Base-by-base conservation (phyloP, 176 grass and related monocot species). In the Carex myosuroides region DNA sequence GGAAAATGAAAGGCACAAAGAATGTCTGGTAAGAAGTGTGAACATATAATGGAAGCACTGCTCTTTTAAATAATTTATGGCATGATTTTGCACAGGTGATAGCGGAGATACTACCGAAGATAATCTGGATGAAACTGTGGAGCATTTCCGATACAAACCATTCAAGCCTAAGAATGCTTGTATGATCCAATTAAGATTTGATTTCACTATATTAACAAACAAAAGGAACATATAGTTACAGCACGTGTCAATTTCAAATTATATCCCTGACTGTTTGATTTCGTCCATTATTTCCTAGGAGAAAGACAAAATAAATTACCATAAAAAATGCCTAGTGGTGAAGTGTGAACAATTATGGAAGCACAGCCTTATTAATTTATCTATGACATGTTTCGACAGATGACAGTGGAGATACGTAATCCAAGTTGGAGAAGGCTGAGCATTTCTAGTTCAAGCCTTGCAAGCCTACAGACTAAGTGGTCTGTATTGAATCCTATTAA, bases 141-240 rank as follows among this genome's bases (percentile, higher is more conserved):
- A 50, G 70, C 70, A 73, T 73, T 73, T 73, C 9, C 42, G 11
- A 52, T 73, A 24, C 70, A 73, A 73, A 73, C 70, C 70, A 8
- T 73, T 73, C 8, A 73, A 73, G 70, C 70, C 70, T 50, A 50
- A 9, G 11, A 21, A 22, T 73, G 48, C 20, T 21, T n/a, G 70
- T 73, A 50, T 6, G 42, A 73, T 50, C 8, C 18, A 73, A 73
- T 50, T 73, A 20, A 50, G 20, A 73, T 52, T 50, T 71, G 17
- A 44, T 68, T 16, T 69, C 14, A 69, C 41, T 73, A 50, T 46
- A 73, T 73, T 50, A 67, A 48, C 70, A 73, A 65, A 50, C 41
- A 73, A 48, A 73, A 73, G 41, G 44, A 48, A 73, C 18, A 73
- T 73, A 21, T 73, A 13, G 8, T 73, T 50, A 48, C n/a, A 5